Evolutionary conservation across 2,329 filamentous ascomycete species (phyloP), one percentile per base, ranked within the genome.

Genomic region (Cryphonectria carpinicola): DNA sequence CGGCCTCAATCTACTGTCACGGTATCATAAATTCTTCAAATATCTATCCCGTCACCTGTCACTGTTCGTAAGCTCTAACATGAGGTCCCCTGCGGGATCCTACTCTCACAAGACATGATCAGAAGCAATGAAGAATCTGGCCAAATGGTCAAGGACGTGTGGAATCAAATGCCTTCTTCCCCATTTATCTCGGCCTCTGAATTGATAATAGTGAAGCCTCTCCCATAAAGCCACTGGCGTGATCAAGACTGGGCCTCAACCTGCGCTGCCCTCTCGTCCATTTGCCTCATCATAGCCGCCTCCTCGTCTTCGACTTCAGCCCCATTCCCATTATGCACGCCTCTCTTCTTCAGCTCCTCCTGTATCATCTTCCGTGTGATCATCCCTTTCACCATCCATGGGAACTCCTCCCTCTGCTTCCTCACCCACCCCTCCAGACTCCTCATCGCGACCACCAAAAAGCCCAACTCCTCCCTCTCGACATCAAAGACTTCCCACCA

Each of bases 401-500:
- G 82, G 82, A 89, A 86, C 66, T 85, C 86, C 66, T 85, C 84
- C 76, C 81, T 86, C 76, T 93, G 90, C 58, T 84, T 84, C 71
- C 81, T 82, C 68, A 90, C 89, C 81, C 92, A 94, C 0, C 88
- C 90, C 73, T 92, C 90, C 68, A 97, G 83, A 76, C 95, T 98
- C 73, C 89, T 85, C 87, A 98, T 88, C 0, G 87, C 94, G 14
- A 98, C 93, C 4, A 97, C 94, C 70, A 98, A 81, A 76, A 98
- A 98, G 0, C 96, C 96, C 49, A 99, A 85, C 79, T 97, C 94
- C 83, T 99, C 96, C 66, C 96, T 87, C 76, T 98, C 95, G 10
- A 96, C 93, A 80, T 99, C 96, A 79, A 98, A 98, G 0, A 98
- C 93, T 80, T 98, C 95, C 96, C 96, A 99, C 96, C 96, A 99